Conservation (phyloP, 2,329 filamentous ascomycete genomes). For the Bertia moriformis region DNA sequence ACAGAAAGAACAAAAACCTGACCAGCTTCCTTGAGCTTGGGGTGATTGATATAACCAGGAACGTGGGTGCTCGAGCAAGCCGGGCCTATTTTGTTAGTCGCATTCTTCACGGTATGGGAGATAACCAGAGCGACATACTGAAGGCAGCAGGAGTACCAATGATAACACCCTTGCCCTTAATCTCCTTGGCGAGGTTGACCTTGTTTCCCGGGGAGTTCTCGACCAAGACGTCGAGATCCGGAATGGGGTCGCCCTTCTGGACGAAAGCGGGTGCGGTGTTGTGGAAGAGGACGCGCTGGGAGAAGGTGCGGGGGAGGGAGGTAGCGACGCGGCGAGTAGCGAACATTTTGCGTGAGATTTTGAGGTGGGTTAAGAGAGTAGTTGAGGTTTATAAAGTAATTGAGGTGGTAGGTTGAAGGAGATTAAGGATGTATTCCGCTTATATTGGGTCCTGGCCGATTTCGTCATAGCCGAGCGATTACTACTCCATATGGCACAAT, state of each 20-base stretch:
- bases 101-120: too few species aligned
- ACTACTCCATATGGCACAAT: too few species aligned
- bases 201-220: slow-evolving; percentile 85
- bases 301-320: slow-evolving; percentile 3
- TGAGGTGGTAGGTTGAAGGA: too few species aligned
- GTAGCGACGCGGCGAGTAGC: slow-evolving; percentile 1
- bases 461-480: too few species aligned
- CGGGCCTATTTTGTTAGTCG: slow-evolving; percentile 25
- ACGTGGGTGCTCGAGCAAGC: slow-evolving; percentile 59
- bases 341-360: not conserved
- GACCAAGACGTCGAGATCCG: slow-evolving; percentile 61
- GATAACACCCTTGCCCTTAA: slow-evolving; percentile 63
- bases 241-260: slow-evolving; percentile 66
- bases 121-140: slow-evolving; percentile 19
- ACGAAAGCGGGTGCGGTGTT: slow-evolving; percentile 47
- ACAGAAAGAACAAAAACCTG: slow-evolving; percentile 81
- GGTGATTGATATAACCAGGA: slow-evolving; percentile 72
- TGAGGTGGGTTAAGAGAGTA: not conserved
- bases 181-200: slow-evolving; percentile 70
- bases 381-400: too few species aligned
- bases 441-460: too few species aligned
- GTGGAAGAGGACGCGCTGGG: slow-evolving; percentile 37
- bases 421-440: too few species aligned
- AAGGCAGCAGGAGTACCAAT: slow-evolving; percentile 76
- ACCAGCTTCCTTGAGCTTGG: slow-evolving; percentile 64